phyloP scores from a whole-genome alignment of 2,329 filamentous ascomycete genomes.

The Alternaria conjuncta region DNA sequence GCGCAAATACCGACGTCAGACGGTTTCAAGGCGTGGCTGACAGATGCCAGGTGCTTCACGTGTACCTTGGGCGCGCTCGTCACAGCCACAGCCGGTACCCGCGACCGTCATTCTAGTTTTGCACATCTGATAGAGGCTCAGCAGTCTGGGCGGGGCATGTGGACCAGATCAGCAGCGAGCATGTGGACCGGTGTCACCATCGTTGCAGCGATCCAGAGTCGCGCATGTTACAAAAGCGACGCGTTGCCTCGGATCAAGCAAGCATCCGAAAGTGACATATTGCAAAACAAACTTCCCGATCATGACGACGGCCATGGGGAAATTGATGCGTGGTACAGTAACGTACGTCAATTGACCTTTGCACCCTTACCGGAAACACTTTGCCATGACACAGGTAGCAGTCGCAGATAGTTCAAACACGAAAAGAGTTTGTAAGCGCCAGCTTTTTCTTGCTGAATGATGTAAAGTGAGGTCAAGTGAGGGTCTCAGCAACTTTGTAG shows the following conservation, averaged over 20 bases:
- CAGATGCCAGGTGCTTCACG: conserved; percentile 10
- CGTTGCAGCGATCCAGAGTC: not conserved
- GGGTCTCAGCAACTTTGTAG: conserved; percentile 1
- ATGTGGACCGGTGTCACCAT: not conserved
- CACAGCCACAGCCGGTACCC: not conserved
- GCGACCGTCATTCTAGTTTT: not conserved
- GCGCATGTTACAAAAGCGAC: not conserved
- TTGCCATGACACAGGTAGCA: conserved; percentile 22
- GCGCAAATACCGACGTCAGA: not conserved
- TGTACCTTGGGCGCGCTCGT: not conserved
- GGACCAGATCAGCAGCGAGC: not conserved
- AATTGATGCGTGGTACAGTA: not conserved
- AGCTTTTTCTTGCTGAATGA: conserved; percentile 14
- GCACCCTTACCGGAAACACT: conserved; percentile 12
- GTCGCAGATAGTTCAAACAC: conserved; percentile 8
- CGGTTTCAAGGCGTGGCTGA: conserved; percentile 4
- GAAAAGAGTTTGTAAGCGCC: conserved; percentile 18
- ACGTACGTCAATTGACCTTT: conserved; percentile 3
- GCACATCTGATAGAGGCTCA: not conserved
- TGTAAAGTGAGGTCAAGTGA: conserved; percentile 16
- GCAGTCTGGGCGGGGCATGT: not conserved
- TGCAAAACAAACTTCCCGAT: not conserved
- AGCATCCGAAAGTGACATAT: conserved; percentile 2
- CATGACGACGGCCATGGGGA: not conserved
- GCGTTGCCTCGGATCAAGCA: not conserved